Evolutionary conservation across 495 filamentous ascomycete species (phyloP).

Genomic region (Sphaerosporella brunnea): DNA sequence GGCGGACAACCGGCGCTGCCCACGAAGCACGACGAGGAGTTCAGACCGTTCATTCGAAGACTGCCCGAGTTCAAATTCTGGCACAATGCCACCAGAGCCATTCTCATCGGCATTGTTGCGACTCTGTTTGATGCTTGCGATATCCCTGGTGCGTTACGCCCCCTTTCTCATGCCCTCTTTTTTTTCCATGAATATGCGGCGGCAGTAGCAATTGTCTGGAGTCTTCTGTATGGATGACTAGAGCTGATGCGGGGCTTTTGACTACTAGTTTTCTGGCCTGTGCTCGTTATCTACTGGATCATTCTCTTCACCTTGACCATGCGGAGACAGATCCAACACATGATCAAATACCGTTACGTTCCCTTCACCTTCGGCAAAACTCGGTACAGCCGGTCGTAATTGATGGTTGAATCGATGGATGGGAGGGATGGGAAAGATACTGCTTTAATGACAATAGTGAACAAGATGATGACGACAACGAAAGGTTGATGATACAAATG

Average conservation of each 20-base stretch:
- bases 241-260: too few species aligned
- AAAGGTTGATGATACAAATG: too few species aligned
- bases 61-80: conserved; percentile 99
- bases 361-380: conserved; percentile 89
- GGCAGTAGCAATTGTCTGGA: too few species aligned
- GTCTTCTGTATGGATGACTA: too few species aligned
- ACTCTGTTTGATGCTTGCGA: conserved; percentile 87
- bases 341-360: conserved; percentile 99
- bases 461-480: too few species aligned
- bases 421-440: too few species aligned
- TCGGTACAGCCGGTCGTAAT: conserved; percentile 40
- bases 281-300: conserved; percentile 94
- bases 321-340: conserved; percentile 97
- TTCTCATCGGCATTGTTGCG: conserved; percentile 68
- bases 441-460: too few species aligned
- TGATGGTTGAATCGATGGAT: too few species aligned
- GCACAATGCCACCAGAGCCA: conserved; percentile 79
- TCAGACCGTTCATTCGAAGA: conserved; percentile 86
- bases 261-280: conserved; percentile 87
- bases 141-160: conserved; percentile 46
- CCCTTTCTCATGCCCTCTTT: too few species aligned
- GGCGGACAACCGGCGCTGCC: conserved; percentile 63
- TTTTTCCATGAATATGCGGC: too few species aligned
- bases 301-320: conserved; percentile 91
- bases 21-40: conserved; percentile 90